A percentile compares a stretch with the other conserved stretches of the same genome.
phyloP scores from a whole-genome alignment of 768 basidiomycete species.

The Tulasnella calospora region DNA sequence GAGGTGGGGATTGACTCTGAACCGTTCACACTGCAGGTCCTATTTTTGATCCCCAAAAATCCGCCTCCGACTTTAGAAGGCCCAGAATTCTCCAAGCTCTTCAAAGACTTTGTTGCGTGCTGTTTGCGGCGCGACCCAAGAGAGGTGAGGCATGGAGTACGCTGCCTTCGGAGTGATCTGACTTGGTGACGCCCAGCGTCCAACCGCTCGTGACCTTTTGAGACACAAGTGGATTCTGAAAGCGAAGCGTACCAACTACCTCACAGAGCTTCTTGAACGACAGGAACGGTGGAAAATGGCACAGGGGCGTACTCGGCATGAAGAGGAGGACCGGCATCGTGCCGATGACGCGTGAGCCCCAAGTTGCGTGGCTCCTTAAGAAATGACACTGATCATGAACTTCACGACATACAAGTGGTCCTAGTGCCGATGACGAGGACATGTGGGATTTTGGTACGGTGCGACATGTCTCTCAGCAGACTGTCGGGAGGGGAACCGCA shows the following conservation, averaged over 20 bases:
- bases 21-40: constrained; percentile 52
- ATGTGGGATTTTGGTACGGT: constrained; percentile 99
- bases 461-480: constrained; percentile 59
- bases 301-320: constrained; percentile 72
- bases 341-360: constrained; percentile 59
- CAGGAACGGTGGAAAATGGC: constrained; percentile 83
- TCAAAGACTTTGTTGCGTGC: constrained; percentile 87
- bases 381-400: constrained; percentile 27
- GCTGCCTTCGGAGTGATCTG: not conserved
- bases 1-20: not conserved
- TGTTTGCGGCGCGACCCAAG: constrained; percentile 93
- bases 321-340: constrained; percentile 63
- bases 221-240: constrained; percentile 94
- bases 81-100: constrained; percentile 77
- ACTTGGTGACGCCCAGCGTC: constrained; percentile 55
- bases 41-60: constrained; percentile 98
- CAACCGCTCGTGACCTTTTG: constrained; percentile 87
- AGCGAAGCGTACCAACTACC: constrained; percentile 90
- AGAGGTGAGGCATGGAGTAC: constrained; percentile 52
- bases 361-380: constrained; percentile 5
- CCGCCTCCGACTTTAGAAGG: constrained; percentile 86
- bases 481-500: constrained; percentile 54
- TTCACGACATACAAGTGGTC: constrained; percentile 44
- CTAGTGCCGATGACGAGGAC: constrained; percentile 53
- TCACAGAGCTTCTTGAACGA: constrained; percentile 93